Percentiles rank a stretch among this genome's conserved stretches.
Conservation (phyloP, 2,329 filamentous ascomycete genomes). For the Alternaria angustiovoidea region DNA sequence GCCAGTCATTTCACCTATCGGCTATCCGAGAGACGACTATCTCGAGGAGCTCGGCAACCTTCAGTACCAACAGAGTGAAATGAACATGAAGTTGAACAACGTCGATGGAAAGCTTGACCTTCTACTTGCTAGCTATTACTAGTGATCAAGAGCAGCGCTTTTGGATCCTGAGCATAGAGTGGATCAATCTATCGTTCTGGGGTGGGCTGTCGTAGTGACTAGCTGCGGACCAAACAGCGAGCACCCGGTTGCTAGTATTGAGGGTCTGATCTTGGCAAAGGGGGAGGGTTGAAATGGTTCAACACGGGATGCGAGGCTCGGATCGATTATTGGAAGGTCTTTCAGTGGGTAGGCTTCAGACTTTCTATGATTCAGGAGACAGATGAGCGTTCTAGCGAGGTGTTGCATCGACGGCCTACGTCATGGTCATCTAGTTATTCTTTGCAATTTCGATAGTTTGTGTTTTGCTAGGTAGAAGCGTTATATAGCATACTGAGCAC, state of each 20-base stretch:
- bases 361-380: not conserved
- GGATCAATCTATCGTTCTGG: not conserved
- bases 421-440: not conserved
- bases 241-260: not conserved
- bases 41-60: not conserved
- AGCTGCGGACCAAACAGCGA: not conserved
- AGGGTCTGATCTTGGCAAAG: not conserved
- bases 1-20: not conserved
- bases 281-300: not conserved
- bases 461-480: not conserved
- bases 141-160: not conserved
- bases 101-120: conserved; percentile 3
- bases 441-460: not conserved
- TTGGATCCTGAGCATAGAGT: not conserved
- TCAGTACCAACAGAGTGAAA: conserved; percentile 2
- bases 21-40: not conserved
- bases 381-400: not conserved
- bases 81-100: not conserved
- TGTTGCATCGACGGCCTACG: not conserved
- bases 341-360: not conserved
- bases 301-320: not conserved
- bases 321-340: not conserved
- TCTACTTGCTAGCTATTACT: not conserved
- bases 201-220: not conserved
- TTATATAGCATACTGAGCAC: not conserved